Base-by-base conservation (phyloP, 179 eudicot species). In the Camellia oleifera region DNA sequence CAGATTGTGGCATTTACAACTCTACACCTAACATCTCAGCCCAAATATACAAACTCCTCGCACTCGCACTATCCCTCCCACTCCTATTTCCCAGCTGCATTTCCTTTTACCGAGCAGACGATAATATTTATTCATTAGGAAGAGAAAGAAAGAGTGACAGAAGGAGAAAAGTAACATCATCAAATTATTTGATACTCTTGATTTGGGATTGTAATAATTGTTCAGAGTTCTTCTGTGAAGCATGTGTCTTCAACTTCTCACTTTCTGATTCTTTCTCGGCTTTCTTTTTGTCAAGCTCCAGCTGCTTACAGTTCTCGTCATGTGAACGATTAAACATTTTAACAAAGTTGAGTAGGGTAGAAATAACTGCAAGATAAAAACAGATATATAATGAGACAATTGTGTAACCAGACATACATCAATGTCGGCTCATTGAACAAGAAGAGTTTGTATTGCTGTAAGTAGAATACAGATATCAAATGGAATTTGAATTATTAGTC, bases 221-320 rank as follows among this genome's bases (percentile, higher is more conserved):
- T 46, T 80, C 79, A 5, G 84, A 15, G 52, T 62, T 76, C 71
- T 69, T 80, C 20, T 1, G 68, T 32, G 85, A 69, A 68, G 63
- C 17, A 50, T 68, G 61, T 65, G 78, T 42, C 82, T 82, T 87
- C 69, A 23, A 54, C 79, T 84, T 79, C 48, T 85, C 90, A 70
- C 63, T 81, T 87, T 82, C 86, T 65, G 82, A 80, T 83, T 82
- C 97, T 79, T 87, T 94, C 84, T 88, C 92, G 18, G 86, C 91
- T 84, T 90, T 92, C 88, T 86, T 94, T 81, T 82, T 91, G 67
- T 92, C 97, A 9, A 86, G 78, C 86, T 90, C 98, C 56, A 85
- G 82, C 76, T 91, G 93, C 90, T 89, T 90, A 83, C 86, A 82
- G 78, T 92, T 94, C 76, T 94, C 97, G 78, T 92, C 95, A 15